phyloP scores from a whole-genome alignment of 805 yeast species.

The Saturnispora zaruensis region DNA sequence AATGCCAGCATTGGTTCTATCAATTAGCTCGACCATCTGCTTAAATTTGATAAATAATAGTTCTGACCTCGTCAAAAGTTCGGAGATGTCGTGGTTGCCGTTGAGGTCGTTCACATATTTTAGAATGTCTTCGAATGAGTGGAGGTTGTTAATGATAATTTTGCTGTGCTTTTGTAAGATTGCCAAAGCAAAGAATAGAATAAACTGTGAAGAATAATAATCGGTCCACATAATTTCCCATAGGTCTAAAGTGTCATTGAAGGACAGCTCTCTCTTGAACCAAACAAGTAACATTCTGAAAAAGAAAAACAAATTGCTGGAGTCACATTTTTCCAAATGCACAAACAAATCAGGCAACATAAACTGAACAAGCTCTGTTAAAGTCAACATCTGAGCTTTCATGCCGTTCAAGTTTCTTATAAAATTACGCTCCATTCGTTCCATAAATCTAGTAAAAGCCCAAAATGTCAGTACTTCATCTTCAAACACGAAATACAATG shows the following conservation, averaged over 20 bases:
- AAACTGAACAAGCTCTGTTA: conserved; percentile 80
- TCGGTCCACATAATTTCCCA: conserved; percentile 96
- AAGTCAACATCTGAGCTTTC: conserved; percentile 74
- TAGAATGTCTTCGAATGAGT: conserved; percentile 81
- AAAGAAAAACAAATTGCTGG: conserved; percentile 84
- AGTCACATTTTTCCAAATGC: conserved; percentile 81
- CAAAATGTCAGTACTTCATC: conserved; percentile 82
- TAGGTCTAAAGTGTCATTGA: conserved; percentile 65
- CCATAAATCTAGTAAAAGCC: conserved; percentile 85
- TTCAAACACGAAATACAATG: conserved; percentile 54
- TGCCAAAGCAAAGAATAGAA: conserved; percentile 78
- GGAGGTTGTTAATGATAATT: conserved; percentile 63
- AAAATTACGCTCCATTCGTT: conserved; percentile 90
- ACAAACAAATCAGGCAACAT: conserved; percentile 79
- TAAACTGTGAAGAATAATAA: conserved; percentile 77
- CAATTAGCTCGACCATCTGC: conserved; percentile 72
- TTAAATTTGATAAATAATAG: conserved; percentile 70
- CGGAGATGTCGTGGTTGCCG: conserved; percentile 65
- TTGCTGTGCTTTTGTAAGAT: conserved; percentile 82
- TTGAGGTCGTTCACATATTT: conserved; percentile 88
- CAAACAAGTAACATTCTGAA: conserved; percentile 92
- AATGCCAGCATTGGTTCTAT: conserved; percentile 32
- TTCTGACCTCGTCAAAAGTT: conserved; percentile 76
- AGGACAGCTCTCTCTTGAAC: conserved; percentile 85
- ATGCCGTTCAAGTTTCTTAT: conserved; percentile 89